Evolutionary conservation across 73 alveolate species (phyloP).

Genomic region (Uronychia setigera): DNA sequence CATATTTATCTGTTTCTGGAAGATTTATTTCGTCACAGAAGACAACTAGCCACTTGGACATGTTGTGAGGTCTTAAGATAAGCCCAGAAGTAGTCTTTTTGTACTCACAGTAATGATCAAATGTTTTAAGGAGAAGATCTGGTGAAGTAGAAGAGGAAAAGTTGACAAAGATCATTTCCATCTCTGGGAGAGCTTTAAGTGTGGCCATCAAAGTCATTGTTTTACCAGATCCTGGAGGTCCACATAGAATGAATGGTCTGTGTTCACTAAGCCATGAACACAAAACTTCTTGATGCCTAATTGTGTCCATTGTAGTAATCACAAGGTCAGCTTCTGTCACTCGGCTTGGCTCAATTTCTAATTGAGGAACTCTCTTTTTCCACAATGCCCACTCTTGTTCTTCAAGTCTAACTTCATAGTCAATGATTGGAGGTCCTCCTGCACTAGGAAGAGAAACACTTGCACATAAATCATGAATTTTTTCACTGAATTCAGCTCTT

Average conservation of each 20-base stretch:
- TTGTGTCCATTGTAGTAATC: slow-evolving; percentile 98
- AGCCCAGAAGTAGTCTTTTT: slow-evolving; percentile 95
- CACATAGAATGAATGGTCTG: slow-evolving; percentile 99
- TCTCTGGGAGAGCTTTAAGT: slow-evolving; percentile 95
- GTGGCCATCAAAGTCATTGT: slow-evolving; percentile 99
- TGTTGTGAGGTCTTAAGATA: slow-evolving; percentile 94
- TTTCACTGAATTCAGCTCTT: slow-evolving; percentile 82
- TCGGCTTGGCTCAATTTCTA: slow-evolving; percentile 90
- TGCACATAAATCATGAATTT: slow-evolving; percentile 64
- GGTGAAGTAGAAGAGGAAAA: slow-evolving; percentile 98
- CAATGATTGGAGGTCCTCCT: slow-evolving; percentile 79
- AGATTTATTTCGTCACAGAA: slow-evolving; percentile 99
- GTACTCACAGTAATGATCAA: slow-evolving; percentile 99
- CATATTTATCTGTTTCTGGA: slow-evolving; percentile 98
- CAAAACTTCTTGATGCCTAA: slow-evolving; percentile 97
- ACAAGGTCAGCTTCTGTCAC: slow-evolving; percentile 98
- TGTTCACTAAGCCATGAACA: slow-evolving; percentile 98
- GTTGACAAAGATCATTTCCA: slow-evolving; percentile 98
- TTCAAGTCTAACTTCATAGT: slow-evolving; percentile 95
- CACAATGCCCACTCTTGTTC: slow-evolving; percentile 96
- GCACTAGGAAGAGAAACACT: slow-evolving; percentile 80
- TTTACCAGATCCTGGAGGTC: slow-evolving; percentile 99
- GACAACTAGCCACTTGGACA: slow-evolving; percentile 97
- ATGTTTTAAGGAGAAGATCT: slow-evolving; percentile 92
- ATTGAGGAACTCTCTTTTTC: slow-evolving; percentile 96